These are phyloP conservation scores for Persicaria tinctoria DNA, from an alignment of 148 eudicot species.

Conservation along the genomic window DNA sequence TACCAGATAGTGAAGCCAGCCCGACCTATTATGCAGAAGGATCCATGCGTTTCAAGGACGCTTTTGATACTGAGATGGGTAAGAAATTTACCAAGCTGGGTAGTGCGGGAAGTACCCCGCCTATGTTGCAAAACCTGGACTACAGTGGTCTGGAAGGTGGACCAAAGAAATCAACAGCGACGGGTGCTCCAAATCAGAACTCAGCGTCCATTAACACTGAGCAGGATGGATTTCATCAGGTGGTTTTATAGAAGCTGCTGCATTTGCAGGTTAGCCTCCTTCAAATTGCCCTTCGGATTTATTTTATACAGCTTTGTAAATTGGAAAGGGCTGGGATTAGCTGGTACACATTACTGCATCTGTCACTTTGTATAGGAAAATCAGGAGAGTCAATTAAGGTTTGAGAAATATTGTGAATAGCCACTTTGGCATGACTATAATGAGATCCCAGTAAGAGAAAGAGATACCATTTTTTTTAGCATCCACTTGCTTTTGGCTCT, in stretches of 20 bases:
- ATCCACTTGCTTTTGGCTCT: not conserved
- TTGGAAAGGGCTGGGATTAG: not conserved
- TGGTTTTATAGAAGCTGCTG: conserved; percentile 7
- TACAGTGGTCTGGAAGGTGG: conserved; percentile 27
- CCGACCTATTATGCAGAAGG: conserved; percentile 14
- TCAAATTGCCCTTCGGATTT: not conserved
- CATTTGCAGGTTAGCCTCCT: conserved; percentile 11
- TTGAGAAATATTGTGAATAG: not conserved
- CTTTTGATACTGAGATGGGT: conserved; percentile 23
- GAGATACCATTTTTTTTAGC: not conserved
- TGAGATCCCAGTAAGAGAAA: not conserved
- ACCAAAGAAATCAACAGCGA: conserved; percentile 12
- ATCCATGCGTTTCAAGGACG: conserved; percentile 13
- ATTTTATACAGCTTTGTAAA: not conserved
- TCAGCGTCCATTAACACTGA: not conserved
- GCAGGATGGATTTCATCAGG: conserved; percentile 3
- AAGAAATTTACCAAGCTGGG: conserved; percentile 24
- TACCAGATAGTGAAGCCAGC: conserved; percentile 20
- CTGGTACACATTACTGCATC: not conserved
- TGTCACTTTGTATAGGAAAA: not conserved
- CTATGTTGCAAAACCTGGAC: conserved; percentile 29
- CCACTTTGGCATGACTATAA: conserved; percentile 1
- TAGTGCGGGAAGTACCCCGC: conserved; percentile 17
- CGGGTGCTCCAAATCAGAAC: not conserved
- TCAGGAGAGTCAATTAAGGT: not conserved